These are phyloP conservation scores for Erodium trifolium DNA, from an alignment of 441 rosid genomes.

Conservation along the genomic window DNA sequence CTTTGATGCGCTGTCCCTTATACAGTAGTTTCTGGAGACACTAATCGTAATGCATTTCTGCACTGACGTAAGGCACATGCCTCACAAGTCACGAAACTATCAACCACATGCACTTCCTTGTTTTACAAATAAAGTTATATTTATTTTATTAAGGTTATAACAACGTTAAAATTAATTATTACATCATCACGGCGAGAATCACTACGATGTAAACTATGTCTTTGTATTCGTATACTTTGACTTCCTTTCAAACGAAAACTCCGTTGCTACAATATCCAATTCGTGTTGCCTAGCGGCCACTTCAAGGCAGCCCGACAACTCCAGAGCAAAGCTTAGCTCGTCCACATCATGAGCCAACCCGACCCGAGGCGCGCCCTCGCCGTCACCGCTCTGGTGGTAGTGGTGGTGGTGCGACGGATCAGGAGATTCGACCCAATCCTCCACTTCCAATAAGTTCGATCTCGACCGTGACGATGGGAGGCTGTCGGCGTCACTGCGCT, in stretches of 20 bases:
- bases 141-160: too few species aligned
- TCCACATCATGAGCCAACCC: neutral
- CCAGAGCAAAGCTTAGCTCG: neutral
- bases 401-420: conserved; percentile 21
- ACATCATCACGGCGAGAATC: too few species aligned
- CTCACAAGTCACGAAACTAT: too few species aligned
- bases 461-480: too few species aligned
- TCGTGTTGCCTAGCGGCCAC: conserved; percentile 6
- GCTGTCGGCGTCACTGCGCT: conserved; percentile 19
- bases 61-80: neutral
- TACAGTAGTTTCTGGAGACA: too few species aligned
- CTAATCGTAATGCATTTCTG: neutral
- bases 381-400: too few species aligned
- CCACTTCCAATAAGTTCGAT: conserved; percentile 18
- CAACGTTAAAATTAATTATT: too few species aligned
- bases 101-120: too few species aligned
- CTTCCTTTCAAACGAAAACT: conserved; percentile 16
- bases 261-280: conserved; percentile 9
- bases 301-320: neutral
- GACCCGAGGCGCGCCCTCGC: too few species aligned
- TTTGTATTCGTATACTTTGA: neutral
- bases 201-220: too few species aligned
- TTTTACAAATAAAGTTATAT: too few species aligned
- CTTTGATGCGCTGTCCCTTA: neutral
- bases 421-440: conserved; percentile 32